A percentile compares a stretch with the other conserved stretches of the same genome.
Evolutionary conservation across 805 yeast genomes (phyloP).

Genomic region (Middelhovenomyces tepae): DNA sequence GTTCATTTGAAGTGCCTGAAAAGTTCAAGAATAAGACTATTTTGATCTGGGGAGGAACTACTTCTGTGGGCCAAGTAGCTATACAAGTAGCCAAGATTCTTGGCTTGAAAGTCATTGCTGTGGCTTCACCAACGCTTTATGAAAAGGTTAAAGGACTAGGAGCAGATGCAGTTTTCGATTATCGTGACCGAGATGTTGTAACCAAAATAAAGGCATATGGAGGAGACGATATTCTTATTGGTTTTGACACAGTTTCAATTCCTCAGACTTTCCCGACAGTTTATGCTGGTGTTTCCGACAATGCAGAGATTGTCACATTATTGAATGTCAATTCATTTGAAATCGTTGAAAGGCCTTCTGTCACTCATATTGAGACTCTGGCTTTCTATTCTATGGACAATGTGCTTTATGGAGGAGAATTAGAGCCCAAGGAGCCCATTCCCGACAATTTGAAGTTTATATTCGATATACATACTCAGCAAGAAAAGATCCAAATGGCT

Average conservation of each 20-base stretch:
- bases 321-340: no score
- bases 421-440: no score
- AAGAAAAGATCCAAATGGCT: no score
- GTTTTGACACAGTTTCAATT: conserved; percentile 1
- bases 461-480: no score
- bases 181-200: conserved; percentile 35
- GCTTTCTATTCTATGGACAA: no score
- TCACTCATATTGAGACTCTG: no score
- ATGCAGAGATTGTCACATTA: neutral
- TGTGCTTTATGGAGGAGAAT: no score
- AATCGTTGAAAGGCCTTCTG: no score
- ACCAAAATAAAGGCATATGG: conserved; percentile 38
- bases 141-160: conserved; percentile 37
- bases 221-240: no score
- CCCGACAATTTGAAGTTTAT: no score
- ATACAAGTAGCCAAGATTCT: conserved; percentile 50
- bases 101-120: conserved; percentile 40
- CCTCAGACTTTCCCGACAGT: neutral
- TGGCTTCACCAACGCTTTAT: conserved; percentile 43
- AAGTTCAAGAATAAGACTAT: conserved; percentile 11
- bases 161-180: conserved; percentile 43
- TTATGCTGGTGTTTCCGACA: neutral
- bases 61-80: conserved; percentile 49
- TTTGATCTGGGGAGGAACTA: conserved; percentile 41
- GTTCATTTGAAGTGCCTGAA: no score